These are phyloP conservation scores for Plasmodium fragile DNA, from an alignment of 169 alveolate genomes.

Conservation along the genomic window DNA sequence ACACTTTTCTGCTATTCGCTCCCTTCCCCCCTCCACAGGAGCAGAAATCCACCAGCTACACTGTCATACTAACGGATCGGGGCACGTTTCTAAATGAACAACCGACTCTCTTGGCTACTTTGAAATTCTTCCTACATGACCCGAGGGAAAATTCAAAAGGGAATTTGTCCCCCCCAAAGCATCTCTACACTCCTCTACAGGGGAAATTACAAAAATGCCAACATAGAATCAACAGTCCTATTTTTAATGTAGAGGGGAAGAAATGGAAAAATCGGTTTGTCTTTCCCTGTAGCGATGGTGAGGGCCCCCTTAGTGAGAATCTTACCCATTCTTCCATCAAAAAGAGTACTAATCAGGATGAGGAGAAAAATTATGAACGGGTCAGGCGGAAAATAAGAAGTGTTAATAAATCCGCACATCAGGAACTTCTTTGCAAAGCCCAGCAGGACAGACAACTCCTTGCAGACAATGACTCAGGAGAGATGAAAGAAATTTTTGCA, in stretches of 20 bases:
- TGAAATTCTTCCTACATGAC: background rate
- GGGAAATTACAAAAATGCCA: background rate
- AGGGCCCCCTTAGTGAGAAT: background rate
- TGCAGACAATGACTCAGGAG: background rate
- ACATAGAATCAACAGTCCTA: background rate
- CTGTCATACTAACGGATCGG: conserved; percentile 1
- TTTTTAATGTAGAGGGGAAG: background rate
- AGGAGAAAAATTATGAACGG: background rate
- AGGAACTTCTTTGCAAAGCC: background rate
- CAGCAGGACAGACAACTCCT: background rate
- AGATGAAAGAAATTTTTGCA: background rate
- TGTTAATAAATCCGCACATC: background rate
- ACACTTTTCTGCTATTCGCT: background rate
- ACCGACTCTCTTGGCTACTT: background rate
- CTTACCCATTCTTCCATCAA: background rate
- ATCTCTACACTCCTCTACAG: background rate
- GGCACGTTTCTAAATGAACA: background rate
- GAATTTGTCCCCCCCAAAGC: background rate
- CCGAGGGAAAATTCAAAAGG: background rate
- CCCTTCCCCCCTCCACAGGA: background rate
- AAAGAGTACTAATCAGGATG: background rate
- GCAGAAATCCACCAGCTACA: background rate
- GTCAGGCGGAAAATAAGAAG: background rate
- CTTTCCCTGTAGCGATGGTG: background rate
- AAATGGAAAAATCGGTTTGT: background rate